Conservation (phyloP, 208 protist species). For the Trypanosoma theileri region DNA sequence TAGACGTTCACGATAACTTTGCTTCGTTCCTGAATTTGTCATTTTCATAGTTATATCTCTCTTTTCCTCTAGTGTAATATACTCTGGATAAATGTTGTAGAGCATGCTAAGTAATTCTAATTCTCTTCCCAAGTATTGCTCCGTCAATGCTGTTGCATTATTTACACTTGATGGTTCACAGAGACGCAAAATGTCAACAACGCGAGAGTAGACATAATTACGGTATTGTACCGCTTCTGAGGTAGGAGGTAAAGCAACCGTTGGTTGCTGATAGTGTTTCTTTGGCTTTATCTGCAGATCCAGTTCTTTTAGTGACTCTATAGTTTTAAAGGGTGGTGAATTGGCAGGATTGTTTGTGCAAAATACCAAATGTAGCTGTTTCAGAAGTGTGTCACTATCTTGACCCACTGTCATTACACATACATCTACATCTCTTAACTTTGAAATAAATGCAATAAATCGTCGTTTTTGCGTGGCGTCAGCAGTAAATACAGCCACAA, state of each 20-base stretch:
- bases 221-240: constrained; percentile 11
- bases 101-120: constrained; percentile 20
- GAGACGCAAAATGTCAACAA: constrained; percentile 4
- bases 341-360: not conserved
- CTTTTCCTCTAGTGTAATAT: constrained; percentile 3
- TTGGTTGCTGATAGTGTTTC: constrained; percentile 1
- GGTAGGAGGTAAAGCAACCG: constrained; percentile 10
- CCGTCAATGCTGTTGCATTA: not conserved
- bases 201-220: constrained; percentile 14
- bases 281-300: constrained; percentile 3
- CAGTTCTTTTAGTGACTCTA: not conserved
- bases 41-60: too few relatives aligned
- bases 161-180: constrained; percentile 14
- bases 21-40: not conserved
- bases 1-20: constrained; percentile 43
- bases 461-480: not conserved
- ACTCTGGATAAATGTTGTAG: constrained; percentile 15
- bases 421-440: constrained; percentile 11
- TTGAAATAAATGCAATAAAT: constrained; percentile 13
- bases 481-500: constrained; percentile 7
- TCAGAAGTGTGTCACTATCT: not conserved
- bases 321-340: constrained; percentile 1
- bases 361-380: constrained; percentile 4
- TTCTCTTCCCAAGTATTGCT: constrained; percentile 19
- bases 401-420: constrained; percentile 6